A percentile compares a stretch with the other conserved stretches of the same genome.
Conservation (phyloP, 2,329 filamentous ascomycete genomes). For the Aspergillus pseudoglaucus region DNA sequence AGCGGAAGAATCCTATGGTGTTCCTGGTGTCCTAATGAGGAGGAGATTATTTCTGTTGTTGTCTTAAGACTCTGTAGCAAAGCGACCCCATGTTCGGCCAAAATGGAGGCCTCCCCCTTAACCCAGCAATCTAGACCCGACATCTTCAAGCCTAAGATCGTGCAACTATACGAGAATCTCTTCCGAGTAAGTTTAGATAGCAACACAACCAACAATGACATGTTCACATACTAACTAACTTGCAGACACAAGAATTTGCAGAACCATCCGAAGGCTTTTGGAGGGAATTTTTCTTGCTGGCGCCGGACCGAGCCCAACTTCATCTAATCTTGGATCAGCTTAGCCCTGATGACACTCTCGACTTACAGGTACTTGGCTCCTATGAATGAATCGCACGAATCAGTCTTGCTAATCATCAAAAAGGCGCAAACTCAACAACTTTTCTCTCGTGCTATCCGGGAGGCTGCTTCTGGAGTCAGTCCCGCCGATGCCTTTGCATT, state of each 20-base stretch:
- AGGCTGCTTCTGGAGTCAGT: constrained; percentile 55
- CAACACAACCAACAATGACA: background rate
- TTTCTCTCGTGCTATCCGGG: constrained; percentile 64
- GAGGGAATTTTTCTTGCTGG: constrained; percentile 88
- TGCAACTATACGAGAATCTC: constrained; percentile 77
- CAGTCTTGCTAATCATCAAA: constrained; percentile 11
- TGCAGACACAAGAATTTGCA: constrained; percentile 57
- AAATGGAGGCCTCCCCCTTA: constrained; percentile 84
- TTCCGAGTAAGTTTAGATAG: constrained; percentile 50
- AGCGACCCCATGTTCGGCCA: constrained; percentile 5
- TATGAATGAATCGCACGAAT: background rate
- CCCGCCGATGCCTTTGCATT: constrained; percentile 71
- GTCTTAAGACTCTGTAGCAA: background rate
- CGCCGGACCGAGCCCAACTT: constrained; percentile 66
- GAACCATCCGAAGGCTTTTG: constrained; percentile 87
- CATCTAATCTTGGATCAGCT: constrained; percentile 63
- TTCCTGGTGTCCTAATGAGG: background rate
- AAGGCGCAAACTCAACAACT: constrained; percentile 67
- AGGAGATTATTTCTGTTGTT: background rate
- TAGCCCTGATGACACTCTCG: constrained; percentile 66
- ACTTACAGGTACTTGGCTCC: constrained; percentile 53
- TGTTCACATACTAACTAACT: constrained; percentile 11
- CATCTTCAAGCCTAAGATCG: constrained; percentile 89
- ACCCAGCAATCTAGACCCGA: constrained; percentile 87
- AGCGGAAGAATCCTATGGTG: background rate